Evolutionary conservation across 257 asterid genomes (phyloP).

Genomic region (Ballota nigra): DNA sequence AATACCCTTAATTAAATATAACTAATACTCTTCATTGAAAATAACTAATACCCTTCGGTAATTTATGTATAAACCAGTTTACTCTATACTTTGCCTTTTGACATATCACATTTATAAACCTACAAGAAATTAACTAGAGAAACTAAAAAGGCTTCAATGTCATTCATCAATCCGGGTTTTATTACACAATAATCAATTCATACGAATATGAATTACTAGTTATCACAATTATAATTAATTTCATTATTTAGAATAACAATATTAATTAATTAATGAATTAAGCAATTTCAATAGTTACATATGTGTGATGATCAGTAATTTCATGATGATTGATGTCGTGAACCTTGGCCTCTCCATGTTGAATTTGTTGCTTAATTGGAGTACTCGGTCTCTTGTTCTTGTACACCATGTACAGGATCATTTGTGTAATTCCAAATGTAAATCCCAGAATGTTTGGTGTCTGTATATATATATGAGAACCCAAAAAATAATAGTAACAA

Average conservation of each 20-base stretch:
- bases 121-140: no score
- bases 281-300: background rate
- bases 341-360: conserved; percentile 18
- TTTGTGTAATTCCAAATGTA: conserved; percentile 36
- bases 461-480: conserved; percentile 4
- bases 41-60: no score
- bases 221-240: background rate
- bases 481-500: background rate
- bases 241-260: background rate
- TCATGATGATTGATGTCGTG: background rate
- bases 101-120: no score
- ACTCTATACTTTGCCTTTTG: no score
- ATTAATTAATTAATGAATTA: background rate
- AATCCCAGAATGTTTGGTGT: conserved; percentile 47
- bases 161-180: no score
- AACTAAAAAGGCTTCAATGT: no score
- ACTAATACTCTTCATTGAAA: no score
- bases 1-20: no score
- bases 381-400: conserved; percentile 17
- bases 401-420: conserved; percentile 36
- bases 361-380: background rate
- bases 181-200: background rate
- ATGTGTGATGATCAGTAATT: background rate
- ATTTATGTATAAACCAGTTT: no score
- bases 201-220: no score